These are phyloP conservation scores for Candida xyloterini DNA, from an alignment of 805 yeast genomes.

Conservation along the genomic window DNA sequence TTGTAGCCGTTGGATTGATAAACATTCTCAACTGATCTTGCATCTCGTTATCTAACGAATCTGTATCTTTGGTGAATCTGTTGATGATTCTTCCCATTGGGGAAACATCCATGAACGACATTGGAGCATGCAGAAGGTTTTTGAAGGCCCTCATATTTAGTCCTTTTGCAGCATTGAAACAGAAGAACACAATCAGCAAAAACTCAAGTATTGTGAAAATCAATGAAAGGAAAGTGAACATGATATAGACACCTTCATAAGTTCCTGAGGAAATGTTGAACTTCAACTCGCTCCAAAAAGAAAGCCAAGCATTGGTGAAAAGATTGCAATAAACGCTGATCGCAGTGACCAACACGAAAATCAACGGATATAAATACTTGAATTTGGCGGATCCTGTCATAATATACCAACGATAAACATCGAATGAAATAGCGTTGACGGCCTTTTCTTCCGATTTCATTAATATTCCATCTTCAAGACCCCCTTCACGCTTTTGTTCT, in stretches of 20 bases:
- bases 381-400: conserved; percentile 57
- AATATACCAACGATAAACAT: conserved; percentile 50
- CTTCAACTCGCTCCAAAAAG: conserved; percentile 68
- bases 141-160: conserved; percentile 62
- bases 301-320: conserved; percentile 72
- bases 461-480: conserved; percentile 29
- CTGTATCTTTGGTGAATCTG: conserved; percentile 85
- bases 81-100: conserved; percentile 86
- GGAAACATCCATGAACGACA: conserved; percentile 79
- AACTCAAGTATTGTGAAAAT: conserved; percentile 46
- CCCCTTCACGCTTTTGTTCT: conserved; percentile 43
- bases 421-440: conserved; percentile 38
- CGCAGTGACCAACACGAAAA: conserved; percentile 18
- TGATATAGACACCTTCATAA: conserved; percentile 71
- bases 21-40: conserved; percentile 67
- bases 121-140: conserved; percentile 69
- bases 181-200: conserved; percentile 44
- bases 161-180: conserved; percentile 50
- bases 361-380: conserved; percentile 30
- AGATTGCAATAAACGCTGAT: conserved; percentile 49
- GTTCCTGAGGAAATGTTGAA: conserved; percentile 48
- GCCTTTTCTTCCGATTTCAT: conserved; percentile 32
- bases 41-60: conserved; percentile 75
- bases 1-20: conserved; percentile 44
- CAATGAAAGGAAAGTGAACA: conserved; percentile 50